Conservation (phyloP, 2,329 filamentous ascomycete genomes). For the Fusarium hainanense region DNA sequence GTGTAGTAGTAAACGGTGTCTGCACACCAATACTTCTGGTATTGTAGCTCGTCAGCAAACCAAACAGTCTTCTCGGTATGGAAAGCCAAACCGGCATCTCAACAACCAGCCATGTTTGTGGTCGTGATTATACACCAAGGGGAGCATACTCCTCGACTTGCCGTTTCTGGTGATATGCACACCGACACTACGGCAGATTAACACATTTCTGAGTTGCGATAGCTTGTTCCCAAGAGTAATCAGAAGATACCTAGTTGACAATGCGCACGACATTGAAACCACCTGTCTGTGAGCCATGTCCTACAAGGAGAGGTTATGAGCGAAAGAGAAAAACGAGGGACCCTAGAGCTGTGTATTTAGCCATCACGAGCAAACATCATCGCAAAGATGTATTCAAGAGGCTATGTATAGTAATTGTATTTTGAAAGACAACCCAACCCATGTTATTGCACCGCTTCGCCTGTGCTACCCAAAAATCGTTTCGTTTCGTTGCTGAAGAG, state of each 20-base stretch:
- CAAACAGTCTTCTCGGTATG: neutral
- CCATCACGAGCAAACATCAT: slow-evolving; percentile 24
- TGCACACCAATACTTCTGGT: neutral
- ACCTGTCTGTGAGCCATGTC: neutral
- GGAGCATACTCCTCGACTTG: neutral
- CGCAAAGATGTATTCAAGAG: slow-evolving; percentile 29
- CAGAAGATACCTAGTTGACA: neutral
- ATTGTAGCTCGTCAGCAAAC: neutral
- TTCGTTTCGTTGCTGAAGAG: slow-evolving; percentile 33
- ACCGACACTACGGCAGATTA: neutral
- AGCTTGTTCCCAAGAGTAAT: neutral
- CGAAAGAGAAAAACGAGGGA: neutral
- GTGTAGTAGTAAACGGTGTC: too few species aligned
- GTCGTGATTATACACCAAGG: neutral
- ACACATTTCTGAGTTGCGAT: too few species aligned
- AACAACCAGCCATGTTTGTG: neutral
- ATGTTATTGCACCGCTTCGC: slow-evolving; percentile 46
- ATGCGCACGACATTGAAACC: neutral
- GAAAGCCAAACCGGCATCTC: neutral
- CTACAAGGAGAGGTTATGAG: neutral
- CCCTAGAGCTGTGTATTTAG: slow-evolving; percentile 13
- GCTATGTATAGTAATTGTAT: slow-evolving; percentile 31
- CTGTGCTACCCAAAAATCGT: slow-evolving; percentile 42
- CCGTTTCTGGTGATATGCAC: neutral
- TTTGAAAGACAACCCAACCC: slow-evolving; percentile 25